Conservation (phyloP, 2,329 filamentous ascomycete genomes). For the Zasmidium cellare region DNA sequence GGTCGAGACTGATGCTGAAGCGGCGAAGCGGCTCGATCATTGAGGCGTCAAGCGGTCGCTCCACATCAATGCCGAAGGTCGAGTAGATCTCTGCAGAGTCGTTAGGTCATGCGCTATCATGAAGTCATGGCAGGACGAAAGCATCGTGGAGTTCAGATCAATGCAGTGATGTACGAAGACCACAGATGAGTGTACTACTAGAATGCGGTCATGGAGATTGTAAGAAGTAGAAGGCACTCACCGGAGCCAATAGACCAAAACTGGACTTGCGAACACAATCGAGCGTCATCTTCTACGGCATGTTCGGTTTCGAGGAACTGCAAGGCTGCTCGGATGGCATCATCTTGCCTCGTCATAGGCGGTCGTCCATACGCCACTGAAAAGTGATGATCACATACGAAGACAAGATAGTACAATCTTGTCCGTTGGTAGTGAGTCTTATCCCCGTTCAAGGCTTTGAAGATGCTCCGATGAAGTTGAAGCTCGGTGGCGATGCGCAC, state of each 20-base stretch:
- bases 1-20: slow-evolving; percentile 28
- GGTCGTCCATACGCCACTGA: slow-evolving; percentile 39
- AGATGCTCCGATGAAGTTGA: slow-evolving; percentile 40
- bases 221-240: not conserved
- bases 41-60: slow-evolving; percentile 26
- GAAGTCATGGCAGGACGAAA: not conserved
- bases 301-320: slow-evolving; percentile 35
- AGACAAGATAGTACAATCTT: slow-evolving; percentile 42
- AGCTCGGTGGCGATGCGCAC: slow-evolving; percentile 42
- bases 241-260: slow-evolving; percentile 27
- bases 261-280: slow-evolving; percentile 30
- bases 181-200: too few species aligned
- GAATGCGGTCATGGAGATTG: too few species aligned
- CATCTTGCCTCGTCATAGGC: slow-evolving; percentile 38
- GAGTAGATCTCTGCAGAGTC: slow-evolving; percentile 24
- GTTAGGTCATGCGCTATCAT: not conserved
- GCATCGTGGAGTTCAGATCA: not conserved
- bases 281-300: slow-evolving; percentile 31
- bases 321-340: slow-evolving; percentile 31
- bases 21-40: slow-evolving; percentile 35
- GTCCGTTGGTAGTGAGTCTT: slow-evolving; percentile 36
- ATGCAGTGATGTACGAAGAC: too few species aligned
- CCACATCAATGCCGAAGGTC: slow-evolving; percentile 33
- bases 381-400: slow-evolving; percentile 43
- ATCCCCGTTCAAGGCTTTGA: slow-evolving; percentile 36